phyloP scores from a whole-genome alignment of 2,329 filamentous ascomycete genomes.

The Pseudogymnoascus sp. region DNA sequence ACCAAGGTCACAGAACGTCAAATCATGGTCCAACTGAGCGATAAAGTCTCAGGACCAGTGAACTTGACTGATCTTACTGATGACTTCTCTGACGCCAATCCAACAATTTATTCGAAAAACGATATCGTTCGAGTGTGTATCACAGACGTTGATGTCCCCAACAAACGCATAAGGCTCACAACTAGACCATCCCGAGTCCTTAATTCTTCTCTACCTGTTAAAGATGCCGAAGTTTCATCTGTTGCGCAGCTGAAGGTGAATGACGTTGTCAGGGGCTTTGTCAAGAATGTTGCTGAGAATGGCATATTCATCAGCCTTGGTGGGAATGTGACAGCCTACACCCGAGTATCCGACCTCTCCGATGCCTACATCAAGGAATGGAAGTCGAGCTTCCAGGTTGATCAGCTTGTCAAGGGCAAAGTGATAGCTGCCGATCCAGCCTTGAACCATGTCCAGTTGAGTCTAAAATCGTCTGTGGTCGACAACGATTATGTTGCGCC shows the following conservation, averaged over 20 bases:
- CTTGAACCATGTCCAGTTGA: constrained; percentile 72
- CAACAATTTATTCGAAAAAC: constrained; percentile 69
- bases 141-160: constrained; percentile 68
- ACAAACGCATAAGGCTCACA: constrained; percentile 79
- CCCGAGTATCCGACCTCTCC: constrained; percentile 81
- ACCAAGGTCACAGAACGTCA: constrained; percentile 80
- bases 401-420: constrained; percentile 85
- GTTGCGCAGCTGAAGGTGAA: constrained; percentile 66
- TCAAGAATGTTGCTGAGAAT: constrained; percentile 83
- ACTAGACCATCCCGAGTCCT: constrained; percentile 80
- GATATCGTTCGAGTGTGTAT: constrained; percentile 85
- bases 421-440: constrained; percentile 64
- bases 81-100: constrained; percentile 74
- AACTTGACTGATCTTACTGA: constrained; percentile 78
- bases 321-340: constrained; percentile 71
- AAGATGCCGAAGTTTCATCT: constrained; percentile 70
- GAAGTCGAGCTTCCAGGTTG: constrained; percentile 80
- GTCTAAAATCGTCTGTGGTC: constrained; percentile 75
- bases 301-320: constrained; percentile 83
- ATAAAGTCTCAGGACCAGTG: constrained; percentile 70
- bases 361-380: constrained; percentile 91
- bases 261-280: constrained; percentile 80
- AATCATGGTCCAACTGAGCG: constrained; percentile 77
- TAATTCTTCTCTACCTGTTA: constrained; percentile 73
- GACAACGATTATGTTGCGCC: constrained; percentile 71